phyloP scores from a whole-genome alignment of 805 yeast species.

The Kockiozyma suomiensis region DNA sequence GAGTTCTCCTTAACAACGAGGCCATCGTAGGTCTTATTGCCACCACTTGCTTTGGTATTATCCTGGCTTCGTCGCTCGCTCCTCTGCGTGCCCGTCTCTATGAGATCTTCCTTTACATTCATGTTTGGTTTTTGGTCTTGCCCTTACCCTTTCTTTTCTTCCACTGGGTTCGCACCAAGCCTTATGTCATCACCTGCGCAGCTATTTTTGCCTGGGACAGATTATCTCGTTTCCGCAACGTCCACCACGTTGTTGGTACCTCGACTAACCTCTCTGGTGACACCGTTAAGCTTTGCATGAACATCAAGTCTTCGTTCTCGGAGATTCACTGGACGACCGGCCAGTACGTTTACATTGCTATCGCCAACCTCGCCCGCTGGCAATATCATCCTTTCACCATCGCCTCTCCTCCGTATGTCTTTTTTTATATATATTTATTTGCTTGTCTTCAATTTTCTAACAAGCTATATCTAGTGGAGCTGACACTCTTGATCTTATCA shows the following conservation, averaged over 20 bases:
- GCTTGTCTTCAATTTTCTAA: neutral
- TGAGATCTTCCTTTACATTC: conserved; percentile 32
- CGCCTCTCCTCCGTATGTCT: conserved; percentile 32
- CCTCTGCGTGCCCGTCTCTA: conserved; percentile 29
- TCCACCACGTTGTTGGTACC: conserved; percentile 30
- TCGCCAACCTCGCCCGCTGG: conserved; percentile 29
- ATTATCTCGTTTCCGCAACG: conserved; percentile 28
- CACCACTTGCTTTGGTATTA: conserved; percentile 34
- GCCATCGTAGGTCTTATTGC: conserved; percentile 34
- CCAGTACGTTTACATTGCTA: conserved; percentile 33
- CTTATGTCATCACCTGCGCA: conserved; percentile 34
- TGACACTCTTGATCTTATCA: conserved; percentile 37
- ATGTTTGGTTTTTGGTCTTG: conserved; percentile 33
- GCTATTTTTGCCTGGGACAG: conserved; percentile 34
- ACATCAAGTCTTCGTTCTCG: conserved; percentile 29
- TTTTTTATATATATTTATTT: neutral
- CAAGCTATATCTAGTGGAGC: conserved; percentile 22
- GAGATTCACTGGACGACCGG: conserved; percentile 37
- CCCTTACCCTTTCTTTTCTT: conserved; percentile 33
- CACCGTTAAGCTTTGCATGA: conserved; percentile 33
- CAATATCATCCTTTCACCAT: conserved; percentile 35
- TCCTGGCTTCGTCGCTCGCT: conserved; percentile 31
- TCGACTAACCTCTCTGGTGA: conserved; percentile 30
- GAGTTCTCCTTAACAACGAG: conserved; percentile 31
- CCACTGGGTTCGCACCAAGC: conserved; percentile 33